Percentiles rank a stretch among this genome's conserved stretches.
These are phyloP conservation scores for Mycena vitilis DNA, from an alignment of 768 basidiomycete species.

Conservation along the genomic window DNA sequence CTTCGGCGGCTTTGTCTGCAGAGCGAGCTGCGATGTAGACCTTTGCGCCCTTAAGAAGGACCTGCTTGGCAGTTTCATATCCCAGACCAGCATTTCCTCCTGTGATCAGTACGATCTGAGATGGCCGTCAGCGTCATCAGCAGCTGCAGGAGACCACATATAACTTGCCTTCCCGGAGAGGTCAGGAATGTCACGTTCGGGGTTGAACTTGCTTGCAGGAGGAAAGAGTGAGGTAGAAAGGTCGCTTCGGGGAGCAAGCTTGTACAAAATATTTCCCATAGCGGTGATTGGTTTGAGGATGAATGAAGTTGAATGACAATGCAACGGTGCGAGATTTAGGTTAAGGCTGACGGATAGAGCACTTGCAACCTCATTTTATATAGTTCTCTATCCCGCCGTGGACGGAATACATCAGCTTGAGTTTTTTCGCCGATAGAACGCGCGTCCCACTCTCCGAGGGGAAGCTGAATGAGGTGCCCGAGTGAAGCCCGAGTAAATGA, in stretches of 20 bases:
- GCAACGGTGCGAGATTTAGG: too few species aligned
- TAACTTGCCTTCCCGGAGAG: conserved; percentile 14
- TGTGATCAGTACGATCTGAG: conserved; percentile 2
- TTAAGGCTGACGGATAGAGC: background rate
- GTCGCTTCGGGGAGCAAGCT: background rate
- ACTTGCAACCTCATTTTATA: background rate
- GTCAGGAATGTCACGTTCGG: conserved; percentile 7
- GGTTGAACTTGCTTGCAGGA: background rate
- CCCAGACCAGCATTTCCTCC: conserved; percentile 9
- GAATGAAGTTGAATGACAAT: background rate
- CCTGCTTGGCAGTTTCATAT: conserved; percentile 13
- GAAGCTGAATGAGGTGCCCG: background rate
- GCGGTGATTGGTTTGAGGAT: background rate
- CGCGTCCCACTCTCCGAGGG: background rate
- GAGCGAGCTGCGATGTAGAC: conserved; percentile 14
- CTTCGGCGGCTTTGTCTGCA: background rate
- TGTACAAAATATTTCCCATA: background rate
- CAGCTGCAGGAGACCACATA: background rate
- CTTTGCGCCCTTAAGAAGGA: conserved; percentile 10
- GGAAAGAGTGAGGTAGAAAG: background rate
- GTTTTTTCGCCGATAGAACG: background rate
- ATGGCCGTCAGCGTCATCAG: background rate
- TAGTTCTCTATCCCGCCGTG: background rate
- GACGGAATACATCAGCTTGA: background rate
- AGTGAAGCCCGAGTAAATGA: too few species aligned